Evolutionary conservation across 1,284 basidiomycete species (phyloP).

Genomic region (Uromyces viciae-fabae): DNA sequence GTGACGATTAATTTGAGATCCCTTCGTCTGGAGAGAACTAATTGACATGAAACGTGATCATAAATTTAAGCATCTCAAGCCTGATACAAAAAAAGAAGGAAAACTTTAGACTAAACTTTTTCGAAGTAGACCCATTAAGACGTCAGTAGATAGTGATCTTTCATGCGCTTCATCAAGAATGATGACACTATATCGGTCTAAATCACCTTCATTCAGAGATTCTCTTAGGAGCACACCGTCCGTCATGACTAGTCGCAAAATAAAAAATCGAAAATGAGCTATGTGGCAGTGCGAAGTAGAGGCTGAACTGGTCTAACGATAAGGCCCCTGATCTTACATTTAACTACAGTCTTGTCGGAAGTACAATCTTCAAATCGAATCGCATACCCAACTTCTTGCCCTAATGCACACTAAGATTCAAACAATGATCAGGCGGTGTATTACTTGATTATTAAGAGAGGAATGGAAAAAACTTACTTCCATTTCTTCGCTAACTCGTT

Average conservation of each 20-base stretch:
- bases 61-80: too few relatives aligned
- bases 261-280: not conserved
- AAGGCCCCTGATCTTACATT: too few relatives aligned
- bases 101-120: too few relatives aligned
- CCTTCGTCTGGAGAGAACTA: slow-evolving; percentile 81
- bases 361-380: slow-evolving; percentile 98
- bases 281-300: not conserved
- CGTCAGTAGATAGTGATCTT: slow-evolving; percentile 89
- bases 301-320: too few relatives aligned
- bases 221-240: slow-evolving; percentile 94
- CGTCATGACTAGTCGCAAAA: slow-evolving; percentile 64
- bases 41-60: not conserved
- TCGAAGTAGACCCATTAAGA: slow-evolving; percentile 87
- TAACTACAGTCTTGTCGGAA: slow-evolving; percentile 83
- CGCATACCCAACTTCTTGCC: slow-evolving; percentile 84
- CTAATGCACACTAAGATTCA: slow-evolving; percentile 67
- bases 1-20: slow-evolving; percentile 96
- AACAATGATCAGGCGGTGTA: not conserved
- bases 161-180: slow-evolving; percentile 98
- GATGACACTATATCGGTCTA: slow-evolving; percentile 90
- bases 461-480: slow-evolving; percentile 59
- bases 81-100: too few relatives aligned
- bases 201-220: slow-evolving; percentile 88
- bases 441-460: not conserved
- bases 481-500: slow-evolving; percentile 93